Evolutionary conservation across 2,329 filamentous ascomycete genomes (phyloP).

Genomic region (Helotiales sp.): DNA sequence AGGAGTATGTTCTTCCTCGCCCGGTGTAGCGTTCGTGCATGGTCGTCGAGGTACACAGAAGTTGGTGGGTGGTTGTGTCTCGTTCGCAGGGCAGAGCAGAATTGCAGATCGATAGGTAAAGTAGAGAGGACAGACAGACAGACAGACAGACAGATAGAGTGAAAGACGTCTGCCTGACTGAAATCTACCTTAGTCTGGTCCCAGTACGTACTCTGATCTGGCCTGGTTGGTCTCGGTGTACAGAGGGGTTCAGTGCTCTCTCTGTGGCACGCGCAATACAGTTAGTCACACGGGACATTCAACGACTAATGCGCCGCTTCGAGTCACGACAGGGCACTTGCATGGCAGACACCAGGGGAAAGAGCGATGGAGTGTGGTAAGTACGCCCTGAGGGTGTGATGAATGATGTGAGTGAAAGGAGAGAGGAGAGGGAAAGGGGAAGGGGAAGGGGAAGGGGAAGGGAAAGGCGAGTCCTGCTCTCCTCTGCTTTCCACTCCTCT

Average conservation of each 20-base stretch:
- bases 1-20: not conserved
- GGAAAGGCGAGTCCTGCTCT: conserved; percentile 1
- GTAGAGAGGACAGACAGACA: not conserved
- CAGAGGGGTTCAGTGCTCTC: not conserved
- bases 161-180: conserved; percentile 20
- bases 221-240: conserved; percentile 23
- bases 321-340: conserved; percentile 16
- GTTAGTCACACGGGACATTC: conserved; percentile 37
- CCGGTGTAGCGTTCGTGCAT: conserved; percentile 11
- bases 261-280: conserved; percentile 35
- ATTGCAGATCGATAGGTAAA: not conserved
- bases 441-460: not conserved
- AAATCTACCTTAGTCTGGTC: conserved; percentile 4
- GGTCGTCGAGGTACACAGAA: conserved; percentile 3
- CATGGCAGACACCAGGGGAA: conserved; percentile 12
- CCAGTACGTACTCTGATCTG: conserved; percentile 2
- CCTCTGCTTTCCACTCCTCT: no score
- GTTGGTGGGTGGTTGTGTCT: no score
- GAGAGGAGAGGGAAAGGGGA: not conserved
- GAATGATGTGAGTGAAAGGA: not conserved
- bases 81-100: not conserved
- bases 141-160: not conserved
- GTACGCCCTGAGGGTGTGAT: conserved; percentile 8
- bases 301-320: conserved; percentile 26
- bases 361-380: conserved; percentile 2